Conservation (phyloP, 805 yeast species). For the Candida multigemmis region DNA sequence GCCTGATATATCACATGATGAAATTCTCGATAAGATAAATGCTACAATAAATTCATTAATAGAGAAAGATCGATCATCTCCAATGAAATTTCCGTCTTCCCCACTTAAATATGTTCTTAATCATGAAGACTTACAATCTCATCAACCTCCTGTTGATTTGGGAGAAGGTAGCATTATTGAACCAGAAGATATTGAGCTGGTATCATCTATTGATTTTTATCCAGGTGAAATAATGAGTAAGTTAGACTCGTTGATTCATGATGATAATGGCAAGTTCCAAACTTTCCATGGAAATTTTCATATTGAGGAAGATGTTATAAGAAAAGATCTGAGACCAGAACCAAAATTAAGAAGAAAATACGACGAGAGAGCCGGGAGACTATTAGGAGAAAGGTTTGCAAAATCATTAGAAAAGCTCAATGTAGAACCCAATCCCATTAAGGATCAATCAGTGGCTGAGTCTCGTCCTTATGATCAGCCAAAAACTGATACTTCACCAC, state of each 20-base stretch:
- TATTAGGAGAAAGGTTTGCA: background rate
- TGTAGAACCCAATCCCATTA: no score
- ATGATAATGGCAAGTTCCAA: background rate
- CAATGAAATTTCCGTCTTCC: conserved; percentile 4
- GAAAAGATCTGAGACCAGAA: background rate
- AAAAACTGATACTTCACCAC: no score
- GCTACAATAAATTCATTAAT: conserved; percentile 9
- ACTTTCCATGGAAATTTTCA: no score
- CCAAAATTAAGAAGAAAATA: background rate
- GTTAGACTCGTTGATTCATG: conserved; percentile 8
- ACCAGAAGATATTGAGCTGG: conserved; percentile 6
- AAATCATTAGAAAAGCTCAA: background rate
- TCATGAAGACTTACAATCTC: no score
- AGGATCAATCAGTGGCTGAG: no score
- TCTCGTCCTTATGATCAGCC: no score
- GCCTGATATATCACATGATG: conserved; percentile 8
- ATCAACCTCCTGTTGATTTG: no score
- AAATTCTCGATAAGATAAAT: conserved; percentile 16
- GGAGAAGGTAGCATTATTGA: no score
- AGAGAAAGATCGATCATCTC: no score
- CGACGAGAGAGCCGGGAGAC: background rate
- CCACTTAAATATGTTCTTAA: no score
- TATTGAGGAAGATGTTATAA: no score
- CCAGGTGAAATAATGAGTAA: conserved; percentile 11
- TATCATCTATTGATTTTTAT: conserved; percentile 8